Base-by-base conservation (phyloP, 257 asterid genomes). In the Schizonepeta tenuifolia region DNA sequence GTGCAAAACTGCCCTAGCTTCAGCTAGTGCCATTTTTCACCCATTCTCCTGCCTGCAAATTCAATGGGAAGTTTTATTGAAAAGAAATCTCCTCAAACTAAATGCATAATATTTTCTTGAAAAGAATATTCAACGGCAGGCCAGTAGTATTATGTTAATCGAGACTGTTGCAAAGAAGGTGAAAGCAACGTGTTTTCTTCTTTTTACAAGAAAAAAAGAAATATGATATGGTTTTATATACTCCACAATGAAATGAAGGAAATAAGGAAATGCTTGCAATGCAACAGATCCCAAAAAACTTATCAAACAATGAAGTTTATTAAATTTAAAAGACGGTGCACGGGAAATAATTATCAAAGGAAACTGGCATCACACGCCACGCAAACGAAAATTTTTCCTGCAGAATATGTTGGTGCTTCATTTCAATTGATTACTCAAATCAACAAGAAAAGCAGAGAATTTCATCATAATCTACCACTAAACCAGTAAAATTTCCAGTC, bases 1-100 rank as follows among this genome's bases (percentile, higher is more conserved):
- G 79, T 90, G 96, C 95, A 94, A 90, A 66, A 84, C 95, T 10
- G 95, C 92, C 77, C 98, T 86, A 65, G 85, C 96, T 81, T 90
- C 98, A 13, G 96, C 90, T 74, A 83, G 78, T 35, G 92, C 96
- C 94, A 90, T 88, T 51, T 74, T 72, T 77, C 72, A 49, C 78
- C 83, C 90, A 83, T 82, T 73, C 68, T 78, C 57, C 77, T 69
- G 62, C 66, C 59, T n/a, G n/a, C 59, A 74, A 81, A 54, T 58
- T 72, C 62, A 65, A 69, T 24, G 10, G 3, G 40, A 26, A 26
- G n/a, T 31, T 18, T 9, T 61, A 24, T 41, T 55, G 59, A 59
- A 38, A 38, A 38, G 3, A 28, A 65, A 20, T 6, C 50, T 8
- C 22, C 57, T 6, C 35, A 41, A 46, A 21, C 31, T 26, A 28